These are phyloP conservation scores for Cytospora piceae DNA, from an alignment of 2,329 filamentous ascomycete species.

Conservation along the genomic window DNA sequence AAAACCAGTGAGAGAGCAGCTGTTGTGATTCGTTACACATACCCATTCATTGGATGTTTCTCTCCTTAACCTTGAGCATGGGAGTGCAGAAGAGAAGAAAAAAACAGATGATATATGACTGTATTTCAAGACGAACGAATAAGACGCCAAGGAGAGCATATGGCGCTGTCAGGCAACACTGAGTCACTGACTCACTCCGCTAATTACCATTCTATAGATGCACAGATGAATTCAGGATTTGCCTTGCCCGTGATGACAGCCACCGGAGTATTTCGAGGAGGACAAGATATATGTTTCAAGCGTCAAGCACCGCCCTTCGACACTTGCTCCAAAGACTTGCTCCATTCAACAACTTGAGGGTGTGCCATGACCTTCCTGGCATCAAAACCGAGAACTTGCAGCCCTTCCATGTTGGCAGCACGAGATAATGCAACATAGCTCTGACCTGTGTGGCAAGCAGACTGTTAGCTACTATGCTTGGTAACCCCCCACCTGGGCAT, in stretches of 20 bases:
- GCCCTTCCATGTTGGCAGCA: constrained; percentile 23
- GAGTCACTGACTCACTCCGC: too few relatives aligned
- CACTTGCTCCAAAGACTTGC: neutral
- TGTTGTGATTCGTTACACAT: neutral
- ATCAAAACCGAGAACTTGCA: constrained; percentile 27
- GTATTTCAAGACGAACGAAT: neutral
- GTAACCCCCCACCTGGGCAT: too few relatives aligned
- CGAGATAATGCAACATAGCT: constrained; percentile 29
- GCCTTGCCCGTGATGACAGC: too few relatives aligned
- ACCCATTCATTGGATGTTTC: neutral
- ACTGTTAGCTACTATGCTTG: neutral
- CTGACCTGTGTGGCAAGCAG: neutral
- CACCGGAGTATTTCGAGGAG: too few relatives aligned
- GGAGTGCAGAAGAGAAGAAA: neutral
- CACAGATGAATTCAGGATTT: too few relatives aligned
- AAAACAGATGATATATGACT: neutral
- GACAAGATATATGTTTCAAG: too few relatives aligned
- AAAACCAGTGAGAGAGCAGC: neutral
- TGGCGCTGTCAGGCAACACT: too few relatives aligned
- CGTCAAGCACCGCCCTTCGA: neutral
- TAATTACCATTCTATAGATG: too few relatives aligned
- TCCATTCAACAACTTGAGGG: constrained; percentile 24
- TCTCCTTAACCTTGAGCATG: neutral
- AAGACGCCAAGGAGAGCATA: too few relatives aligned
- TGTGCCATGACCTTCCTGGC: constrained; percentile 21